phyloP scores from a whole-genome alignment of 2,329 filamentous ascomycete species.

The Cercospora sp. region DNA sequence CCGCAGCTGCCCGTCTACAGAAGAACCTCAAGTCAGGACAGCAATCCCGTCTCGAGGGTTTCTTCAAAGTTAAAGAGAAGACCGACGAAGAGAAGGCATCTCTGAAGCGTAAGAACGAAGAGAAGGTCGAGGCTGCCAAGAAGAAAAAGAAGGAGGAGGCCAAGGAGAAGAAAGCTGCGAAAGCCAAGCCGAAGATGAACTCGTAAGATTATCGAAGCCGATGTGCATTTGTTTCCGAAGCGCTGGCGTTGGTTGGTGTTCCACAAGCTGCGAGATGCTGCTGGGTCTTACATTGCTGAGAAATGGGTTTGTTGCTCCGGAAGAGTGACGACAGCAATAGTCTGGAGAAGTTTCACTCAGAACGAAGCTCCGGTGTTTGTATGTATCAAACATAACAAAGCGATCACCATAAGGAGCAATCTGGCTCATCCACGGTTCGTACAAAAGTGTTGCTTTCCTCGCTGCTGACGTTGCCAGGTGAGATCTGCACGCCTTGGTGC shows the following conservation, averaged over 20 bases:
- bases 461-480: background rate
- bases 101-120: conserved; percentile 90
- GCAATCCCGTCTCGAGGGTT: conserved; percentile 88
- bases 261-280: background rate
- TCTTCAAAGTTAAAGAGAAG: conserved; percentile 92
- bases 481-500: background rate
- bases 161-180: conserved; percentile 90
- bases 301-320: background rate
- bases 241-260: conserved; percentile 29
- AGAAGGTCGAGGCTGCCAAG: conserved; percentile 87
- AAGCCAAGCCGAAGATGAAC: conserved; percentile 68
- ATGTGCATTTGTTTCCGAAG: conserved; percentile 17
- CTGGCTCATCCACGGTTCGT: background rate
- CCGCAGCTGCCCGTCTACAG: conserved; percentile 72
- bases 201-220: conserved; percentile 25
- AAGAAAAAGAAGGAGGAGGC: conserved; percentile 94
- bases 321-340: background rate
- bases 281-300: background rate
- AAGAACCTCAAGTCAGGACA: conserved; percentile 92
- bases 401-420: background rate
- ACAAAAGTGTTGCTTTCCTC: background rate
- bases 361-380: background rate
- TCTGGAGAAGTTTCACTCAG: background rate
- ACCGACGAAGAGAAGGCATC: conserved; percentile 80
- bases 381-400: background rate